phyloP scores from a whole-genome alignment of 352 stramenopile species.

The Globisporangium rhizosaccharum region DNA sequence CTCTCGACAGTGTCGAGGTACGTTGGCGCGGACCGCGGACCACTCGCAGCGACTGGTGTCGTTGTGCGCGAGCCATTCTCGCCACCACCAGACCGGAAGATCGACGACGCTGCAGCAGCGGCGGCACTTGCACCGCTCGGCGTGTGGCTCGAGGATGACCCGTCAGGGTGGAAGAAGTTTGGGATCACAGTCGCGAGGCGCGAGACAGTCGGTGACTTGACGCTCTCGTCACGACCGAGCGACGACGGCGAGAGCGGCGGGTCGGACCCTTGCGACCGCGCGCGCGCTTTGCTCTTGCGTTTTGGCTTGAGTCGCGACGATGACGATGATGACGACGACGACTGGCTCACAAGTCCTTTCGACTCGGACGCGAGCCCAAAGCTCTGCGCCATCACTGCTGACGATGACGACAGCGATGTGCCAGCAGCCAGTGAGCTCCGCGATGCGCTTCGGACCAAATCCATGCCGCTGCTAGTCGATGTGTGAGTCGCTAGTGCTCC shows the following conservation, averaged over 20 bases:
- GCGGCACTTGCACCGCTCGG: not conserved
- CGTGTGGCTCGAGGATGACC: not conserved
- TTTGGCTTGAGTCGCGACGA: constrained; percentile 6
- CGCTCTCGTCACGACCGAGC: not conserved
- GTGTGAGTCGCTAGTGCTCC: not conserved
- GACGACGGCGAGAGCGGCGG: constrained; percentile 1
- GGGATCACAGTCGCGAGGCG: constrained; percentile 17
- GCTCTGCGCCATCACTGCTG: not conserved
- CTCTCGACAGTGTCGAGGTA: constrained; percentile 3
- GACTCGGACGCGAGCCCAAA: constrained; percentile 1
- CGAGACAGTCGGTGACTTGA: constrained; percentile 15
- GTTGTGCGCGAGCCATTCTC: constrained; percentile 1
- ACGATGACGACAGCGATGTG: not conserved
- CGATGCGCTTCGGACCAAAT: too few species aligned
- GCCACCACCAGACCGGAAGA: not conserved
- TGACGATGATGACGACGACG: not conserved
- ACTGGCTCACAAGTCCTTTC: not conserved
- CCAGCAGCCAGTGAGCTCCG: too few species aligned
- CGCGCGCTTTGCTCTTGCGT: constrained; percentile 7
- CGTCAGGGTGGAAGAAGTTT: constrained; percentile 45
- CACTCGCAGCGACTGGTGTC: not conserved
- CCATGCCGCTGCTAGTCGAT: too few species aligned
- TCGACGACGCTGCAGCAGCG: not conserved
- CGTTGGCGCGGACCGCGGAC: not conserved
- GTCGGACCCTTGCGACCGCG: constrained; percentile 14